Base-by-base conservation (phyloP, 768 basidiomycete species). In the Cystobasidium tubakii region DNA sequence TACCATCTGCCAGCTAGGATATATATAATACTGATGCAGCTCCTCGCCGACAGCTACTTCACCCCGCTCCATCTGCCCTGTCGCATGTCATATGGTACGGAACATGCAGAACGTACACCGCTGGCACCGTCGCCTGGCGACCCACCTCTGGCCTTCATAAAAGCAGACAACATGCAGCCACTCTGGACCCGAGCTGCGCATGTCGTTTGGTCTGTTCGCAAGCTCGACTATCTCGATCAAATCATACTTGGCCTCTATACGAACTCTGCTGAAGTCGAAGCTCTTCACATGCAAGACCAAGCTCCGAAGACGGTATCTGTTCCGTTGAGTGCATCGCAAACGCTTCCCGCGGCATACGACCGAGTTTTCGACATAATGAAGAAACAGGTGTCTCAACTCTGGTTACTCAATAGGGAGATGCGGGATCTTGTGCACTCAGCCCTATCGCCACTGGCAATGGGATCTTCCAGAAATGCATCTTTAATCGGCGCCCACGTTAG, bases 211-310 rank as follows among this genome's bases (percentile, higher is more conserved):
- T 71, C 55, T 23, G 21, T 17, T 7, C 69, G 69, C 33, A 55
- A 60, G 54, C 50, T 71, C 12, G 69, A 55, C 54, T 71, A 71
- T 31, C 69, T 71, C 23, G 69, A 71, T 31, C n/a, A 29, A 23
- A 46, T 71, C 6, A 29, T 71, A 10, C 19, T 60, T 9, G n/a
- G n/a, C 9, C 55, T 39, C 39, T 29, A 34, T 33, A 53, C 54
- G 4, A 17, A 71, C 39, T 3, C 29, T 4, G 27, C 6, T 6
- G 54, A 55, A 36, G 31, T 71, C 46, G 19, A 17, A n/a, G 21
- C 7, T 7, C 42, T 71, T 19, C 69, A 71, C 39, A 15, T 39
- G 21, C 31, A 19, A 29, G 69, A 71, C 55, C 53, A 25, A 31
- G 7, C 10, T 9, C 9, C n/a, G n/a, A 54, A 29, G 17, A 25